Evolutionary conservation across 345 rosid genomes (phyloP), one percentile per base, ranked within the genome.

Genomic region (Salix purpurea): DNA sequence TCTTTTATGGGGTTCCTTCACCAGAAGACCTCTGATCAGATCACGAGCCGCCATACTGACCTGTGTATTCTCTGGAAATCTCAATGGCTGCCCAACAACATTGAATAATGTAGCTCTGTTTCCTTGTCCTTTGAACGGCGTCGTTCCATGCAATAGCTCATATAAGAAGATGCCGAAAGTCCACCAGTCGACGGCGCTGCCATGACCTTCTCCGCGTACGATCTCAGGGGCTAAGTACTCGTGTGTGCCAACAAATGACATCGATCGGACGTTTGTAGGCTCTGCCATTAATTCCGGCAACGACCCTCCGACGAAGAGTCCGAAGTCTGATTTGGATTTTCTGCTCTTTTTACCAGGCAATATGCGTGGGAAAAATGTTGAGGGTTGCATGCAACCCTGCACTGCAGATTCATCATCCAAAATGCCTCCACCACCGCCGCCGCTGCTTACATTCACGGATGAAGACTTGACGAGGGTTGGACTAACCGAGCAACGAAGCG

Each of bases 111-210:
- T 94, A 0, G 97, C 98, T 2, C 95, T 79, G 62, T 94, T 94
- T n/a, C 97, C 98, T 40, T 88, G 84, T 23, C 98, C 97, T 72
- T 94, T 94, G 78, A 94, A 94, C 6, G 98, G 97, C 1, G 98
- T 94, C 12, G 91, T 82, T 64, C 97, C 97, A 30, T 91, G 91
- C 75, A 94, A 77, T 21, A 92, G 90, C 70, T 94, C 98, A 69
- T 94, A 94, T 16, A 94, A 77, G 82, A 94, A 94, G 28, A 94
- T 92, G 4, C 97, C 97, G 2, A 90, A 88, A 0, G 97, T 94
- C 97, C 97, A 94, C 98, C 98, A 94, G 79, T 94, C 97, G 1
- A 94, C 98, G 18, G 97, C 98, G 74, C 97, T 92, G 11, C 98
- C 97, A 32, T 94, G 98, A 11, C 98, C 98, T 78, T 94, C 95